A percentile compares a stretch with the other conserved stretches of the same genome.
These are phyloP conservation scores for Leccinellum luteum DNA, from an alignment of 768 basidiomycete genomes.

Conservation along the genomic window DNA sequence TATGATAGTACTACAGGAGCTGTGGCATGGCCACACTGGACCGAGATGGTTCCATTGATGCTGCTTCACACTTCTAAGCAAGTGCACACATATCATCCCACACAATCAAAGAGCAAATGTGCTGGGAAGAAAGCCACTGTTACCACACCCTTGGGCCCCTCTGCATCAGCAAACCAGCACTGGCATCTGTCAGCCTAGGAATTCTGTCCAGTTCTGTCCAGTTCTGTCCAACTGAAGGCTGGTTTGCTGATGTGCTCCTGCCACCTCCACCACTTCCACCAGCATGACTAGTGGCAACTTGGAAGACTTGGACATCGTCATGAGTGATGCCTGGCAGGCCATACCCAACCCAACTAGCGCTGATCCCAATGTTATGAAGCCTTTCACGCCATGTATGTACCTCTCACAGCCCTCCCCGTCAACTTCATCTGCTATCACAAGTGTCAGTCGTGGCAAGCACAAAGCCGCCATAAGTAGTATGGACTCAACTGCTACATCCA, in stretches of 20 bases:
- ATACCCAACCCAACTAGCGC: neutral
- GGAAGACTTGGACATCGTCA: neutral
- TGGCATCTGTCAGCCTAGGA: no score
- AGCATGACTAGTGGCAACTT: no score
- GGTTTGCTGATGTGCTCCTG: no score
- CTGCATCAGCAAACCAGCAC: no score
- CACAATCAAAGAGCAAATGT: neutral
- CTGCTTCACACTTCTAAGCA: neutral
- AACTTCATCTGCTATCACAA: no score
- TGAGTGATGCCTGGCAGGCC: neutral
- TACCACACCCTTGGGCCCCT: neutral
- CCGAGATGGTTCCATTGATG: neutral
- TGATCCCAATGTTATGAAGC: neutral
- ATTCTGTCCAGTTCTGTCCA: no score
- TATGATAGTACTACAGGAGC: neutral
- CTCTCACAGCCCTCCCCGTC: no score
- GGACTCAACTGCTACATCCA: no score
- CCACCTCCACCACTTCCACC: neutral
- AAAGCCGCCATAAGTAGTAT: no score
- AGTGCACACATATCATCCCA: neutral
- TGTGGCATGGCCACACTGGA: neutral
- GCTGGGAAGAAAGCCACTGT: neutral
- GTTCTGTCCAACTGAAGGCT: no score
- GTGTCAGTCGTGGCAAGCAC: no score
- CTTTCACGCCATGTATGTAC: neutral